Conservation (phyloP, 2,329 filamentous ascomycete genomes). For the Lasiodiplodia gonubiensis region DNA sequence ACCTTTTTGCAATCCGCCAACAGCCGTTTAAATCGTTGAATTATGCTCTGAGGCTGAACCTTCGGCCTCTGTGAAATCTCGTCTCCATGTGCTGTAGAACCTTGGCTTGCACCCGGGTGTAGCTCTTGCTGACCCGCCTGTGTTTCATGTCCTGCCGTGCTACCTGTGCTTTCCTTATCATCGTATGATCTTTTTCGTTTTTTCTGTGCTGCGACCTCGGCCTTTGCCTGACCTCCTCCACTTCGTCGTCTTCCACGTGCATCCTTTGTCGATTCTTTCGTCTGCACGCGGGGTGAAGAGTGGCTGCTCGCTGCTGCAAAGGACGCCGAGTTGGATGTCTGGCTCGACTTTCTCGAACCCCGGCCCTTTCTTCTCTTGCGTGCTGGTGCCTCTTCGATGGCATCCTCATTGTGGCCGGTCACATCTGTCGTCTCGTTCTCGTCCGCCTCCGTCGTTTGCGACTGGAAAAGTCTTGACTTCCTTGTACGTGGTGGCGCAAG, state of each 20-base stretch:
- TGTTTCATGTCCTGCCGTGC: slow-evolving; percentile 21
- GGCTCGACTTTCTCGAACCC: slow-evolving; percentile 29
- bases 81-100: slow-evolving; percentile 6
- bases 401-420: not conserved
- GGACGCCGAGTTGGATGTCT: slow-evolving; percentile 23
- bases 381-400: slow-evolving; percentile 9
- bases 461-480: slow-evolving; percentile 19
- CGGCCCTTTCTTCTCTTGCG: slow-evolving; percentile 19
- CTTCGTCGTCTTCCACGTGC: not conserved
- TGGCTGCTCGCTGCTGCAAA: slow-evolving; percentile 9
- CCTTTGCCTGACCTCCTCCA: not conserved
- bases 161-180: slow-evolving; percentile 7
- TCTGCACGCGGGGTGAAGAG: not conserved
- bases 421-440: not conserved
- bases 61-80: slow-evolving; percentile 2
- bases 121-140: slow-evolving; percentile 1
- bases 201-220: not conserved
- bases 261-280: not conserved
- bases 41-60: slow-evolving; percentile 55
- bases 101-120: slow-evolving; percentile 14
- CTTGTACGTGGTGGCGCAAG: not conserved
- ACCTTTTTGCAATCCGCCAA: slow-evolving; percentile 65
- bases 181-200: slow-evolving; percentile 19
- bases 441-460: slow-evolving; percentile 5
- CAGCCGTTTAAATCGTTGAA: slow-evolving; percentile 60